Conservation (phyloP, 2,329 filamentous ascomycete species). For the Ceratocystis smalleyi region DNA sequence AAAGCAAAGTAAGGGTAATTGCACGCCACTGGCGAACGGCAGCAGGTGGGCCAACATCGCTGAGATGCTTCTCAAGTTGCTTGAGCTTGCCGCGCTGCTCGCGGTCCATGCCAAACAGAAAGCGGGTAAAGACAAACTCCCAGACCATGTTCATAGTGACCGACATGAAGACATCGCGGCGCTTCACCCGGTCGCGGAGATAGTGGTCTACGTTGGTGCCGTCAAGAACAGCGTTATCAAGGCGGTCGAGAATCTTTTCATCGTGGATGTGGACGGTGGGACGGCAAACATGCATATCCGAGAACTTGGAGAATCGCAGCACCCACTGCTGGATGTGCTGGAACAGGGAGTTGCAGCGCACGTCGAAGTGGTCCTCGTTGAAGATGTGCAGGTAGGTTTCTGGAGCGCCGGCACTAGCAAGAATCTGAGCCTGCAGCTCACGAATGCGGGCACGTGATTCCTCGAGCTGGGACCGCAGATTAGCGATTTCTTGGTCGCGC, state of each 20-base stretch:
- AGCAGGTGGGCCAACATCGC: slow-evolving; percentile 68
- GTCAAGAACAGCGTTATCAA: slow-evolving; percentile 89
- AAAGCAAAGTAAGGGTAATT: slow-evolving; percentile 78
- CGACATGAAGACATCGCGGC: slow-evolving; percentile 93
- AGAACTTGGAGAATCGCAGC: slow-evolving; percentile 92
- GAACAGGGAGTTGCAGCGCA: slow-evolving; percentile 84
- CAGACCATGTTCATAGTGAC: slow-evolving; percentile 99
- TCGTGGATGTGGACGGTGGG: slow-evolving; percentile 71
- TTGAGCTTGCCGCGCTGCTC: slow-evolving; percentile 97
- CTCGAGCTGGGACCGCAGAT: slow-evolving; percentile 63
- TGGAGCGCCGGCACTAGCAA: slow-evolving; percentile 27
- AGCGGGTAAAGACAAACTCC: slow-evolving; percentile 96
- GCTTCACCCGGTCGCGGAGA: slow-evolving; percentile 70
- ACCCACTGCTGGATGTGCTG: slow-evolving; percentile 97
- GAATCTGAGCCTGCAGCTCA: slow-evolving; percentile 37
- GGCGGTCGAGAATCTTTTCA: slow-evolving; percentile 81
- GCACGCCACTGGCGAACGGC: slow-evolving; percentile 97
- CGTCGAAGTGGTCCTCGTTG: slow-evolving; percentile 92
- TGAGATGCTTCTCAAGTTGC: slow-evolving; percentile 77
- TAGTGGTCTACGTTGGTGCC: slow-evolving; percentile 84
- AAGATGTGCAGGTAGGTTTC: slow-evolving; percentile 59
- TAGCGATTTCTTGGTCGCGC: slow-evolving; percentile 70
- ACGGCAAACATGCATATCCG: slow-evolving; percentile 76
- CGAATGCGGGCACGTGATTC: slow-evolving; percentile 49
- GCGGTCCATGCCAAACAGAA: slow-evolving; percentile 95